Conservation (phyloP, 768 basidiomycete genomes). For the Russula abietina region DNA sequence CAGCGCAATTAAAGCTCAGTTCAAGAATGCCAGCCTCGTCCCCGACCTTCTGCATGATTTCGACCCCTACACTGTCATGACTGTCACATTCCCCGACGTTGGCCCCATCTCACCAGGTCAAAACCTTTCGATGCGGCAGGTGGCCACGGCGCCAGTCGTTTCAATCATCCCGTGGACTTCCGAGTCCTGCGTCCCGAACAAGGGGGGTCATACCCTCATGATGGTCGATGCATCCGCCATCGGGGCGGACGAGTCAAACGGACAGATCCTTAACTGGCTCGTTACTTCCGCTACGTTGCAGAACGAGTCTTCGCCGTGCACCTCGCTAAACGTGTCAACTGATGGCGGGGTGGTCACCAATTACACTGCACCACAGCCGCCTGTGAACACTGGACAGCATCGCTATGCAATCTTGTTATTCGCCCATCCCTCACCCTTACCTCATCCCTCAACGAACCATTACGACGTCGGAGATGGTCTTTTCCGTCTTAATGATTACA, state of each 20-base stretch:
- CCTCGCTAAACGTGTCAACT: conserved; percentile 35
- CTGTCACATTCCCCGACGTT: conserved; percentile 45
- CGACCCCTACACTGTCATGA: conserved; percentile 50
- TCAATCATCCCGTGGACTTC: conserved; percentile 46
- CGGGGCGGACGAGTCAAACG: conserved; percentile 50
- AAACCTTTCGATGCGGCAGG: conserved; percentile 49
- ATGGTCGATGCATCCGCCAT: conserved; percentile 73
- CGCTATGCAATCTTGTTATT: conserved; percentile 67
- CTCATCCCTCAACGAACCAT: too few relatives aligned
- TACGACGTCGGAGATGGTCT: too few relatives aligned
- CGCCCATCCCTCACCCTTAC: conserved; percentile 48
- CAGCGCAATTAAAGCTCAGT: conserved; percentile 62
- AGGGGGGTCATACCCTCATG: conserved; percentile 54
- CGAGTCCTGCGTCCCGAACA: conserved; percentile 39
- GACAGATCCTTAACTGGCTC: conserved; percentile 79
- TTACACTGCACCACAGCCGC: conserved; percentile 68
- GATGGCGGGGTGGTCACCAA: conserved; percentile 45
- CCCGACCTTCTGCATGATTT: conserved; percentile 56
- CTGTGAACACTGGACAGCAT: conserved; percentile 67
- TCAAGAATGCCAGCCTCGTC: conserved; percentile 54
- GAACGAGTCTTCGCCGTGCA: conserved; percentile 13
- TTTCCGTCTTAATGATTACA: too few relatives aligned
- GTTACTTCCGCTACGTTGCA: conserved; percentile 55
- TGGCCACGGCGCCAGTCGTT: conserved; percentile 47
- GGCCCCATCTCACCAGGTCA: conserved; percentile 54